phyloP scores from a whole-genome alignment of 176 grass and related monocot genomes.

The Paspalum vaginatum region DNA sequence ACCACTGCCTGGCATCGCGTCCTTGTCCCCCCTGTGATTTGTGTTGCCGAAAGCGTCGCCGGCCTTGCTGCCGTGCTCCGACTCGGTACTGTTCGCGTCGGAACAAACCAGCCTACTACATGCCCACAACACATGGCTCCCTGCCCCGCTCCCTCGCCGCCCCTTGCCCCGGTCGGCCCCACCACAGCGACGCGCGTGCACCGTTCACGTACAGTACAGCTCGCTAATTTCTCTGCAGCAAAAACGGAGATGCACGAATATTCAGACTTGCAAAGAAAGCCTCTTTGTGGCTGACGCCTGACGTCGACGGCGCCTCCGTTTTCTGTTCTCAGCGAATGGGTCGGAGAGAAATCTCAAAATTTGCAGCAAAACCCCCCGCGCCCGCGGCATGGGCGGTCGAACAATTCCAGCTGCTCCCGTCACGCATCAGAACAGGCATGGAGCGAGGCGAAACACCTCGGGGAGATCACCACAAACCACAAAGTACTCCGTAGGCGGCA shows the following conservation, averaged over 20 bases:
- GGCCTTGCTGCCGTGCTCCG: conserved; percentile 19
- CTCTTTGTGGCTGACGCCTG: background rate
- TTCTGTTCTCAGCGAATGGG: background rate
- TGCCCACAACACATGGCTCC: conserved; percentile 5
- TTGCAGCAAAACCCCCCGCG: background rate
- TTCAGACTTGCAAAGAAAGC: background rate
- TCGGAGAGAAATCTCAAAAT: background rate
- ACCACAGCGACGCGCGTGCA: background rate
- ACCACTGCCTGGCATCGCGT: background rate
- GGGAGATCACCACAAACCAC: background rate
- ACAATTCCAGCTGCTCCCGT: background rate
- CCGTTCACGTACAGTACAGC: background rate
- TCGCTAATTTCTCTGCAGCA: background rate
- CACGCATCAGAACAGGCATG: background rate
- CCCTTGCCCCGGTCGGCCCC: background rate
- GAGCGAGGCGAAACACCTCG: background rate
- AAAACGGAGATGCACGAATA: background rate
- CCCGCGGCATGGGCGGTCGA: background rate
- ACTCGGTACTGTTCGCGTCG: background rate
- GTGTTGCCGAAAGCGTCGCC: conserved; percentile 38
- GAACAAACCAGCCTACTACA: background rate
- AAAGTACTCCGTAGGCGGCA: background rate
- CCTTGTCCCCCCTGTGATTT: background rate
- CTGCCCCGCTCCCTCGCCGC: background rate
- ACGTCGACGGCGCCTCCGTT: too few relatives aligned